A percentile compares a stretch with the other conserved stretches of the same genome.
These are phyloP conservation scores for Tricholoma sp. DNA, from an alignment of 768 basidiomycete genomes.

Conservation along the genomic window DNA sequence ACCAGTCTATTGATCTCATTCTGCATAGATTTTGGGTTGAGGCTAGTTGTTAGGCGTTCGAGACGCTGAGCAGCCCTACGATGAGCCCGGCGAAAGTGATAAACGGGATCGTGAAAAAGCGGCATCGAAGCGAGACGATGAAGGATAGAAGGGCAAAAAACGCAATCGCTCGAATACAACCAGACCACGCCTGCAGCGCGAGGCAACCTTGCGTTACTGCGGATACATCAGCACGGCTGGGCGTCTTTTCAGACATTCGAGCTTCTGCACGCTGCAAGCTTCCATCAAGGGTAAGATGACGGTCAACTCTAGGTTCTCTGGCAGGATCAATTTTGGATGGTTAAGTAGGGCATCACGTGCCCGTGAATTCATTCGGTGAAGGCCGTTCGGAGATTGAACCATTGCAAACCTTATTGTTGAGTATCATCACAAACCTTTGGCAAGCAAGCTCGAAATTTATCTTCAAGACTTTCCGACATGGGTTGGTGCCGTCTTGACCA, in stretches of 20 bases:
- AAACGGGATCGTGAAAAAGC: slow-evolving; percentile 30
- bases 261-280: neutral
- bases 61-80: slow-evolving; percentile 36
- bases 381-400: slow-evolving; percentile 34
- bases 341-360: neutral
- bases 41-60: slow-evolving; percentile 37
- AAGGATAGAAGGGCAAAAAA: neutral
- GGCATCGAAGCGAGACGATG: slow-evolving; percentile 22
- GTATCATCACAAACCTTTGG: slow-evolving; percentile 53
- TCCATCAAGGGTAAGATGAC: neutral
- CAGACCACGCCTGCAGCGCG: neutral
- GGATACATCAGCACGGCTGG: neutral
- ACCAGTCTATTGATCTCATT: slow-evolving; percentile 68
- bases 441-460: slow-evolving; percentile 39
- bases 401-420: slow-evolving; percentile 36
- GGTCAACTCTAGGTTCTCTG: neutral
- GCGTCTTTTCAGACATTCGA: slow-evolving; percentile 1
- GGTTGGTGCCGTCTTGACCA: slow-evolving; percentile 47
- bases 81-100: slow-evolving; percentile 26
- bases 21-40: slow-evolving; percentile 55
- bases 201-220: slow-evolving; percentile 1
- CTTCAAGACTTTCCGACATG: slow-evolving; percentile 77
- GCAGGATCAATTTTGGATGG: neutral
- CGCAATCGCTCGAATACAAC: neutral
- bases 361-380: slow-evolving; percentile 14